Base-by-base conservation (phyloP, 140 eudicot species). In the Stevia rebaudiana region DNA sequence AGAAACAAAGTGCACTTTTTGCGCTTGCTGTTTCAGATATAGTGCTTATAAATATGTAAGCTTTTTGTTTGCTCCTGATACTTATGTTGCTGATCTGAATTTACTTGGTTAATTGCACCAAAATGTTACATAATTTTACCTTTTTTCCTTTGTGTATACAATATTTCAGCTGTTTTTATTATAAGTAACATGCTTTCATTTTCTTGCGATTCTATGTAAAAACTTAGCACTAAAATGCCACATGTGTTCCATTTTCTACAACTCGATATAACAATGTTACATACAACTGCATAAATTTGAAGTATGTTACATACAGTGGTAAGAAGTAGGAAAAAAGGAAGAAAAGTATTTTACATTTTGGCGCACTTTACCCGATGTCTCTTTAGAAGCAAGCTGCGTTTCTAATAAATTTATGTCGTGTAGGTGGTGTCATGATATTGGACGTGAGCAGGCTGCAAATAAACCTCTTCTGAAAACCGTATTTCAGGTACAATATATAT, bases 401-500 rank as follows among this genome's bases (percentile, higher is more conserved):
- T 44, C 37, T 61, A 24, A 39, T 39, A 15, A 61, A 52, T 64
- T 65, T 44, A 3, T 76, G 33, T 42, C 66, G 12, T 39, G 11
- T 69, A 92, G 95, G 97, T 92, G 96, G 99, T 92, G 99, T 63
- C 99, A 92, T 78, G 99, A 92, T 72, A 92, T 92, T 65, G 97
- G 99, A 53, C 99, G 97, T 69, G 99, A 88, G 71, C 99, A 92
- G 78, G 99, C 99, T 63, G 97, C 99, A 55, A 92, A 92, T 76
- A 92, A 88, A 75, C 99, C 99, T 70, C 94, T 92, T 52, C 18
- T 92, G 63, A 92, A 88, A 81, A 92, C 99, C 46, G 99, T 88
- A 23, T 92, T 92, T 66, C 97, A 92, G 92, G 99, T 83, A 77
- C 21, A 9, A 53, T 51, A 12, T 72, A 39, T 18, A 48, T 48